Evolutionary conservation across 23 red algal species (phyloP), one percentile per base, ranked within the genome.

Genomic region (Gracilaria gracilis): DNA sequence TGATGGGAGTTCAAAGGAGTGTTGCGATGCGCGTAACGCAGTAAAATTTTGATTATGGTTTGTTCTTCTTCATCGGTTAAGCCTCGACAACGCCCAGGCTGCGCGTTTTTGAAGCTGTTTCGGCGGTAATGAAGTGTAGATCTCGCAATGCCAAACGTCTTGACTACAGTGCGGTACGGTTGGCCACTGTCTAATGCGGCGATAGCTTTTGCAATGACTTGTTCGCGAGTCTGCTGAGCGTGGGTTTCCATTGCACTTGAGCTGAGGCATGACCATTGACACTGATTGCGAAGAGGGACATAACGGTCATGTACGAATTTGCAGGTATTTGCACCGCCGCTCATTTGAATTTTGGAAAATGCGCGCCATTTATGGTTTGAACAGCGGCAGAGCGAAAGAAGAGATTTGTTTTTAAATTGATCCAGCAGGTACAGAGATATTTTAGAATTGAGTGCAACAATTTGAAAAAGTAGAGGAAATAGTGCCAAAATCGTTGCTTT

Each of bases 341-440:
- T 64, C 58, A 64, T 64, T 64, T 17, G 58, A 64, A 64, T 46
- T 64, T n/a, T n/a, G 23, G 23, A 64, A 29, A 64, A 64, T 27
- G 58, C 58, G 58, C 58, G 58, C 58, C 58, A 64, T 46, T 27
- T 27, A 64, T 64, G 58, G 58, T 64, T 64, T 64, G 27, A n/a
- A 64, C 23, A 29, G 58, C 27, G 23, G 58, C 58, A 64, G 58
- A 64, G 27, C 27, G 58, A 64, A 64, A 27, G 58, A 64, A 29
- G 27, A 64, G 58, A 29, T 64, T 29, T 64, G 27, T 17, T 64
- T 64, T 64, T n/a, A 29, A 64, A 27, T 17, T 64, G 21, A 64
- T 64, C 58, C 58, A 64, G 23, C 21, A 29, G 58, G 21, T 64
- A 27, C 27, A n/a, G 27, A 64, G 58, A 64, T 64, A 64, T 64